Percentiles rank a stretch among this genome's conserved stretches.
Evolutionary conservation across 2,329 filamentous ascomycete genomes (phyloP).

Genomic region (Penicillium oxalicum): DNA sequence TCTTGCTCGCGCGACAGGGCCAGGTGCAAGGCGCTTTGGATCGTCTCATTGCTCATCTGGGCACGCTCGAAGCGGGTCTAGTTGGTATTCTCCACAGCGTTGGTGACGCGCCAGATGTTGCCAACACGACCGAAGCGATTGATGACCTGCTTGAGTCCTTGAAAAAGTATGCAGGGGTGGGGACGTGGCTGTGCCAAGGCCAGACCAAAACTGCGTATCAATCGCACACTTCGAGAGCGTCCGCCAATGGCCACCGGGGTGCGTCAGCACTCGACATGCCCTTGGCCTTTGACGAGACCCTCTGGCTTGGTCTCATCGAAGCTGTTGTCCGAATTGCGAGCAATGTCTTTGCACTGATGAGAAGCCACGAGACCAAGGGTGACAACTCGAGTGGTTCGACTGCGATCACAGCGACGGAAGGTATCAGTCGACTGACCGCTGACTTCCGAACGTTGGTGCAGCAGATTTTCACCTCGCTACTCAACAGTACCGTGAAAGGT

Average conservation of each 20-base stretch:
- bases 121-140: conserved; percentile 58
- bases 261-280: conserved; percentile 50
- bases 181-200: conserved; percentile 90
- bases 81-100: conserved; percentile 64
- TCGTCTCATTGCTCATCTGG: conserved; percentile 73
- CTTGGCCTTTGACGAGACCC: conserved; percentile 54
- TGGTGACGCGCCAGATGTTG: conserved; percentile 51
- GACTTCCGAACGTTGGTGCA: conserved; percentile 77
- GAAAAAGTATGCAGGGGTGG: conserved; percentile 85
- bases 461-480: conserved; percentile 79
- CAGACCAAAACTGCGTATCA: conserved; percentile 60
- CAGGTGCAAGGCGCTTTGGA: conserved; percentile 77
- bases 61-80: conserved; percentile 71
- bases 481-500: conserved; percentile 63
- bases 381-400: conserved; percentile 9
- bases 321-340: conserved; percentile 58
- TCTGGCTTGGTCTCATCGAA: conserved; percentile 63
- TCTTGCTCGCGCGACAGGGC: conserved; percentile 84
- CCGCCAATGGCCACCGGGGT: conserved; percentile 30
- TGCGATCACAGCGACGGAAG: conserved; percentile 13
- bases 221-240: conserved; percentile 14
- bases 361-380: conserved; percentile 26
- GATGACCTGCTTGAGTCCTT: conserved; percentile 70
- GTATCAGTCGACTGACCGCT: conserved; percentile 48
- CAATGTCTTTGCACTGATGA: conserved; percentile 54